Evolutionary conservation across 202 grass and related monocot species (phyloP).

Genomic region (Alloteropsis angusta): DNA sequence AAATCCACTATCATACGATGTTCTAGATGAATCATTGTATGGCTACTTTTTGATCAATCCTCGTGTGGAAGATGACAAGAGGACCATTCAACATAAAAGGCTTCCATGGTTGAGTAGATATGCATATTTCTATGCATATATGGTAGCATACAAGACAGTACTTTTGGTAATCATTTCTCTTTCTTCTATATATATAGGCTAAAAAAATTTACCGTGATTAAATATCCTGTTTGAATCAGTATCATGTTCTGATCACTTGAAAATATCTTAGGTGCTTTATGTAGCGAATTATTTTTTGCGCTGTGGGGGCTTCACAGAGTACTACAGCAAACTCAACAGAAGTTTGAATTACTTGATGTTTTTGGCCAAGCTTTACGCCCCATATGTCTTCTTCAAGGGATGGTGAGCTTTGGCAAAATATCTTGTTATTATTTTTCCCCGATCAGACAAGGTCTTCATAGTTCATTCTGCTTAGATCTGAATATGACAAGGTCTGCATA

Average conservation of each 20-base stretch:
- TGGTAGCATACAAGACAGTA: neutral
- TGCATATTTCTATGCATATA: neutral
- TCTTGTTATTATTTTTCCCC: neutral
- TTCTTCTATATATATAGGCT: neutral
- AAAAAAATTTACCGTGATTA: neutral
- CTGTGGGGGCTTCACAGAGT: neutral
- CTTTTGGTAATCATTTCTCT: neutral
- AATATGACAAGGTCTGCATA: too few relatives aligned
- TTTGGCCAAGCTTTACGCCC: constrained; percentile 18
- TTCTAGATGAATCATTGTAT: neutral
- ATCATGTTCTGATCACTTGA: neutral
- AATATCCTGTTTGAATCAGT: neutral
- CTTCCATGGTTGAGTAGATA: neutral
- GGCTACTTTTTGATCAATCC: neutral
- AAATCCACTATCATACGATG: neutral
- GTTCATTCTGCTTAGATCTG: neutral
- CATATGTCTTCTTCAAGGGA: constrained; percentile 29
- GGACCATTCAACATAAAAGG: neutral
- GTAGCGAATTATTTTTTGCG: neutral
- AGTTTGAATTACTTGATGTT: neutral
- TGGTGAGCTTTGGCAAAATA: constrained; percentile 10
- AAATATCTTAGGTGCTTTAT: neutral
- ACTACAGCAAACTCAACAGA: neutral
- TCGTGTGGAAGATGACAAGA: neutral
- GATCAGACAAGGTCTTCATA: neutral